Percentiles rank a stretch among this genome's conserved stretches.
Conservation (phyloP, 192 early-diverging fungal genomes). For the Spizellomyces sp. region DNA sequence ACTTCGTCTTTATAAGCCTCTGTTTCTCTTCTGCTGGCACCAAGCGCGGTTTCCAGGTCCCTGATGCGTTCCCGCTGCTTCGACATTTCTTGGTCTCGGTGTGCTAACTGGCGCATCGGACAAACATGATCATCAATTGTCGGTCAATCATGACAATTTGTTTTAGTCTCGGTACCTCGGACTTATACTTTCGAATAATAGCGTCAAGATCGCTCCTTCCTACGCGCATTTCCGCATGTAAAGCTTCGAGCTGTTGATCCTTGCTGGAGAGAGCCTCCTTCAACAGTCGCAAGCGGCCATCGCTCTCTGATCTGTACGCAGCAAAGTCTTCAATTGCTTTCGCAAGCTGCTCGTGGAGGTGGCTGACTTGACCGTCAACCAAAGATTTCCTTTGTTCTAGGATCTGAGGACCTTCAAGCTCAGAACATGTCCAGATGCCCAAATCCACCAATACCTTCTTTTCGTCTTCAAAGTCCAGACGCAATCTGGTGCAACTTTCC, state of each 20-base stretch:
- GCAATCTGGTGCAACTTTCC: neutral
- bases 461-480: neutral
- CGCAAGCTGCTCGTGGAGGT: neutral
- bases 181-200: neutral
- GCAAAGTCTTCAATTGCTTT: slow-evolving; percentile 1
- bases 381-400: slow-evolving; percentile 1
- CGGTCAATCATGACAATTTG: neutral
- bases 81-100: neutral
- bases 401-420: neutral
- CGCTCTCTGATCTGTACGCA: neutral
- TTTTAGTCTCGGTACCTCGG: neutral
- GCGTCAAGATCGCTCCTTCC: neutral
- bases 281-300: neutral
- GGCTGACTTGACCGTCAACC: neutral
- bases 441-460: too few species aligned
- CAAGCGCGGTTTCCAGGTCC: neutral
- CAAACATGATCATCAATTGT: neutral
- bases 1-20: neutral
- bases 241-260: slow-evolving; percentile 1
- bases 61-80: neutral
- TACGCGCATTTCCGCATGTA: neutral
- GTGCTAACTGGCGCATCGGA: too few species aligned
- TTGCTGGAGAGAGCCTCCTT: neutral
- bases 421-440: too few species aligned
- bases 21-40: neutral